A percentile compares a stretch with the other conserved stretches of the same genome.
Evolutionary conservation across 305 asterid species (phyloP).

Genomic region (Fraxinus paxiana): DNA sequence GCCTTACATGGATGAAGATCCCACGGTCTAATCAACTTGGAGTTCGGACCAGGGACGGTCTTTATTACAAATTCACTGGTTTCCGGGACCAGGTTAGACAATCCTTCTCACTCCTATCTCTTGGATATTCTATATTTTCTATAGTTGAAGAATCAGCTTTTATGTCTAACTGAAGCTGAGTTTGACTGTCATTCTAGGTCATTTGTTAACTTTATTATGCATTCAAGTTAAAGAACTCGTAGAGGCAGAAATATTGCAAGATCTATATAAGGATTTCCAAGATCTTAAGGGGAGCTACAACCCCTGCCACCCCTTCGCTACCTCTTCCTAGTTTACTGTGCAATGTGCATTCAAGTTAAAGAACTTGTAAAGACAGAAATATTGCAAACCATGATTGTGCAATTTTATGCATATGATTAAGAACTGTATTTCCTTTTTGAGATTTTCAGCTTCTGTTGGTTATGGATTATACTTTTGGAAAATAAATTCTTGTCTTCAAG

Average conservation of each 20-base stretch:
- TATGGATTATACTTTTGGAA: background rate
- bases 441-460: background rate
- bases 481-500: background rate
- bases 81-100: constrained; percentile 80
- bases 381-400: background rate
- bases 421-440: background rate
- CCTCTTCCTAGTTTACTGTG: constrained; percentile 9
- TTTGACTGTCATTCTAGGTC: background rate
- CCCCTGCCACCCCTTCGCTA: background rate
- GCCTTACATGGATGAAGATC: constrained; percentile 94
- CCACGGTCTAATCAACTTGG: constrained; percentile 92
- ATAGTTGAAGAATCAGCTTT: background rate
- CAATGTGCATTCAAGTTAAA: constrained; percentile 17
- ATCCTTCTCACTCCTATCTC: background rate
- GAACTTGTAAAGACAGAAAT: background rate
- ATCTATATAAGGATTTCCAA: background rate
- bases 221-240: background rate
- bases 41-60: constrained; percentile 81
- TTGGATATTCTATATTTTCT: background rate
- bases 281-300: background rate
- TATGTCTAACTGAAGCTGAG: constrained; percentile 1
- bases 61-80: constrained; percentile 80
- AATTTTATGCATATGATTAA: background rate
- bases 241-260: background rate
- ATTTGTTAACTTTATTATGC: background rate